A percentile compares a stretch with the other conserved stretches of the same genome.
These are phyloP conservation scores for Apiospora sp. DNA, from an alignment of 2,329 filamentous ascomycete genomes.

Conservation along the genomic window DNA sequence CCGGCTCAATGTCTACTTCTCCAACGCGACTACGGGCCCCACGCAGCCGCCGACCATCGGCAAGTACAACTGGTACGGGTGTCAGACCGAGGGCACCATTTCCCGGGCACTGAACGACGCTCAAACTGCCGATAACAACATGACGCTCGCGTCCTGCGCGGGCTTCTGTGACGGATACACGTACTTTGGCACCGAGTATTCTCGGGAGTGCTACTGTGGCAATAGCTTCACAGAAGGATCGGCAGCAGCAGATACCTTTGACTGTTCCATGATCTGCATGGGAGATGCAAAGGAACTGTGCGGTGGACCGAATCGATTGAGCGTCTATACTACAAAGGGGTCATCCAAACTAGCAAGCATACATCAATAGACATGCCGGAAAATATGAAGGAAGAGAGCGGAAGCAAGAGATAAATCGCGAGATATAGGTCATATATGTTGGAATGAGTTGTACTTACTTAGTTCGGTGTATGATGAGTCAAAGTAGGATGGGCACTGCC, in stretches of 20 bases:
- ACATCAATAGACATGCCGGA: not conserved
- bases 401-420: not conserved
- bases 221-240: constrained; percentile 42
- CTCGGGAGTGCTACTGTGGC: constrained; percentile 48
- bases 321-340: constrained; percentile 36
- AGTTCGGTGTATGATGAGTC: not conserved
- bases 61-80: constrained; percentile 45
- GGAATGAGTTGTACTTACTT: not conserved
- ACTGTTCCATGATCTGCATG: constrained; percentile 27
- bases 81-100: constrained; percentile 45
- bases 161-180: constrained; percentile 41
- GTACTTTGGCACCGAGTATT: constrained; percentile 47
- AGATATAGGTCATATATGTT: not conserved
- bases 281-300: constrained; percentile 36
- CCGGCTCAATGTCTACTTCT: constrained; percentile 37
- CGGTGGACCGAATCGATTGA: constrained; percentile 42
- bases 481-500: not conserved
- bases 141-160: constrained; percentile 46
- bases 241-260: not conserved
- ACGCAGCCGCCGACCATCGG: constrained; percentile 25
- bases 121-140: constrained; percentile 36
- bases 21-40: constrained; percentile 27
- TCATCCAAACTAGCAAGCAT: not conserved
- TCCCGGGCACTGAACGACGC: constrained; percentile 42
- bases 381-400: not conserved